Percentiles rank a stretch among this genome's conserved stretches.
These are phyloP conservation scores for Pascua guehoae DNA, from an alignment of 1,284 basidiomycete genomes.

Conservation along the genomic window DNA sequence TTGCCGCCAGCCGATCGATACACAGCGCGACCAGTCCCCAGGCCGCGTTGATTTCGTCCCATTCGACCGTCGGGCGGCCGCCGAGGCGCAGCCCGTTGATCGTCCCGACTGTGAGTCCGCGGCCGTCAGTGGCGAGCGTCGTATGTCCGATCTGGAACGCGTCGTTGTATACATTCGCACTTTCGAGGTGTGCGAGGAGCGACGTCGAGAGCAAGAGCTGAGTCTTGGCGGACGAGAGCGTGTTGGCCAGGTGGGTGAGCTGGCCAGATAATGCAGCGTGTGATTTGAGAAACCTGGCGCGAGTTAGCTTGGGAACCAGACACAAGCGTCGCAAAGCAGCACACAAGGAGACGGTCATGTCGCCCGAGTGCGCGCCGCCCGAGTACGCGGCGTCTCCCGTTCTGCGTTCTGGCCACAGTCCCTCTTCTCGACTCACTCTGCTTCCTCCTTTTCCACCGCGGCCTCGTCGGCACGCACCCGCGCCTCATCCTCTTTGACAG, in stretches of 20 bases:
- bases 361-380: too few species aligned
- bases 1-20: constrained; percentile 82
- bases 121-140: constrained; percentile 24
- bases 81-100: constrained; percentile 94
- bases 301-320: constrained; percentile 45
- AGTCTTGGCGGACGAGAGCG: constrained; percentile 34
- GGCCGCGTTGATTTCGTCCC: constrained; percentile 98
- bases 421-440: constrained; percentile 44
- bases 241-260: constrained; percentile 19
- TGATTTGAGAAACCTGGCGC: constrained; percentile 49
- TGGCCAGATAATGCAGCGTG: constrained; percentile 25
- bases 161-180: constrained; percentile 97
- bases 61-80: constrained; percentile 81
- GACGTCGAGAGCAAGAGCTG: constrained; percentile 42
- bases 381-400: too few species aligned
- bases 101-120: constrained; percentile 70
- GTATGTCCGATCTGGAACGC: constrained; percentile 93
- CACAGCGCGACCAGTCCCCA: constrained; percentile 95
- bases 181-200: constrained; percentile 62
- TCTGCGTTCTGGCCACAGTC: too few species aligned
- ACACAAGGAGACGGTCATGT: not conserved
- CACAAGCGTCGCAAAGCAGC: not conserved
- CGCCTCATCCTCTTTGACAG: constrained; percentile 68
- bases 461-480: constrained; percentile 70
- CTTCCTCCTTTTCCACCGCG: constrained; percentile 70